phyloP scores from a whole-genome alignment of 108 stramenopile genomes.

The Fragilariopsis cylindrus region DNA sequence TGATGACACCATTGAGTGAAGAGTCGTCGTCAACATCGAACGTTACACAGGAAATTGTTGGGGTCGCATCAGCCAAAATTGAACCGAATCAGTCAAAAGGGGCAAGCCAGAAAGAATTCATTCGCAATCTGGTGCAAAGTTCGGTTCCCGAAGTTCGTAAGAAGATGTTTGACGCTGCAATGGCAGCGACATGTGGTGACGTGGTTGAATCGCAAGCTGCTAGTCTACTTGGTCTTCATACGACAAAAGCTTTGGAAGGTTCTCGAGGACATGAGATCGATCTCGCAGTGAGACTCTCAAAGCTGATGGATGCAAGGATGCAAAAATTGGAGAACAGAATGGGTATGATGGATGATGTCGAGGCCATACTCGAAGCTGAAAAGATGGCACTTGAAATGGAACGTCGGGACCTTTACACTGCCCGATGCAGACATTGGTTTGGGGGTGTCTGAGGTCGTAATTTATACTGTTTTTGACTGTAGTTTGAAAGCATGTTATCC shows the following conservation, averaged over 20 bases:
- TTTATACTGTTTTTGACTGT: no score
- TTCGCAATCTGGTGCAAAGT: constrained; percentile 51
- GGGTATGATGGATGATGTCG: constrained; percentile 79
- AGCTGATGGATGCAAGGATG: constrained; percentile 76
- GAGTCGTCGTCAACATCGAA: constrained; percentile 25
- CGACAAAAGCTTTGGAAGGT: constrained; percentile 53
- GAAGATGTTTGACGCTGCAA: constrained; percentile 51
- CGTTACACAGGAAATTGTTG: constrained; percentile 1
- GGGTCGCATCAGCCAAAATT: background rate
- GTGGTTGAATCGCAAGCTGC: constrained; percentile 57
- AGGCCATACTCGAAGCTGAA: constrained; percentile 86
- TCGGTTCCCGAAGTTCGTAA: constrained; percentile 51
- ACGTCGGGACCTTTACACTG: constrained; percentile 85
- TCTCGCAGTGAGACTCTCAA: constrained; percentile 54
- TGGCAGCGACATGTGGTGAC: constrained; percentile 40
- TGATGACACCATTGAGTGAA: constrained; percentile 38
- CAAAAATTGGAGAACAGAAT: constrained; percentile 81
- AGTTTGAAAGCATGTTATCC: no score
- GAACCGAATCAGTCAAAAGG: background rate
- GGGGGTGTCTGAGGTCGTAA: constrained; percentile 29
- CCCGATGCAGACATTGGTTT: constrained; percentile 86
- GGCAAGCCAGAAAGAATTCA: constrained; percentile 9
- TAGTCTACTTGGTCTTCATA: constrained; percentile 48
- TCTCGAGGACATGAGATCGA: constrained; percentile 52
- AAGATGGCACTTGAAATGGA: constrained; percentile 85